Conservation (phyloP, 1,284 basidiomycete species). For the Leccinum huronense region DNA sequence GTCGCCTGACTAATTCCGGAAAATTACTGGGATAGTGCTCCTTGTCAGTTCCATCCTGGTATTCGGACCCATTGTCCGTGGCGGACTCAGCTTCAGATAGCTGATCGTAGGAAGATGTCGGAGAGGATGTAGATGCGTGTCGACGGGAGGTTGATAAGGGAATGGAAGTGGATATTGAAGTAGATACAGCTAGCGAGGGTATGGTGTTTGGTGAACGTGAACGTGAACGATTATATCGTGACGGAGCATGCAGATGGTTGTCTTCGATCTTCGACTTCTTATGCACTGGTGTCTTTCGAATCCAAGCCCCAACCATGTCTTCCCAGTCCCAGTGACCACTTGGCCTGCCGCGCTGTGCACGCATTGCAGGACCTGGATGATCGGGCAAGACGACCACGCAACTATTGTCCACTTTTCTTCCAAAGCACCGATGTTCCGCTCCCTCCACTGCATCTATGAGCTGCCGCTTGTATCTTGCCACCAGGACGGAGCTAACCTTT, state of each 20-base stretch:
- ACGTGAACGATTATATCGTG: conserved; percentile 2
- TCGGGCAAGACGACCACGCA: conserved; percentile 16
- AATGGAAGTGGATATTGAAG: conserved; percentile 3
- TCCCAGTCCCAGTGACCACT: conserved; percentile 47
- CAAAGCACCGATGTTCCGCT: conserved; percentile 48
- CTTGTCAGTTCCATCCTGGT: conserved; percentile 28
- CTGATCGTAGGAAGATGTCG: conserved; percentile 16
- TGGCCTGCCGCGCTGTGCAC: conserved; percentile 11
- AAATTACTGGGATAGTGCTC: conserved; percentile 24
- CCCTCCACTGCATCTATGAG: conserved; percentile 49
- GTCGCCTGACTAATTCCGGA: conserved; percentile 5
- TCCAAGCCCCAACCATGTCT: conserved; percentile 44
- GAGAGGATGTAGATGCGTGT: conserved; percentile 13
- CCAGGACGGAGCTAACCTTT: conserved; percentile 21
- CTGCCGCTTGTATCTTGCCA: conserved; percentile 37
- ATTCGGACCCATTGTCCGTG: conserved; percentile 27
- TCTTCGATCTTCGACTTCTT: conserved; percentile 29
- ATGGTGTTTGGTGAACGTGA: neutral
- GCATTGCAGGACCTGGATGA: conserved; percentile 8
- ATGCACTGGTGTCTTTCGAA: conserved; percentile 36
- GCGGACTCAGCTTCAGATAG: conserved; percentile 21
- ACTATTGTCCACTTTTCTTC: conserved; percentile 21
- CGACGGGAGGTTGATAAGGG: conserved; percentile 8
- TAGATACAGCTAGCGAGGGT: neutral
- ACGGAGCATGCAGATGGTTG: conserved; percentile 3